Evolutionary conservation across 2,329 filamentous ascomycete genomes (phyloP).

Genomic region (Trichoderma koningii): DNA sequence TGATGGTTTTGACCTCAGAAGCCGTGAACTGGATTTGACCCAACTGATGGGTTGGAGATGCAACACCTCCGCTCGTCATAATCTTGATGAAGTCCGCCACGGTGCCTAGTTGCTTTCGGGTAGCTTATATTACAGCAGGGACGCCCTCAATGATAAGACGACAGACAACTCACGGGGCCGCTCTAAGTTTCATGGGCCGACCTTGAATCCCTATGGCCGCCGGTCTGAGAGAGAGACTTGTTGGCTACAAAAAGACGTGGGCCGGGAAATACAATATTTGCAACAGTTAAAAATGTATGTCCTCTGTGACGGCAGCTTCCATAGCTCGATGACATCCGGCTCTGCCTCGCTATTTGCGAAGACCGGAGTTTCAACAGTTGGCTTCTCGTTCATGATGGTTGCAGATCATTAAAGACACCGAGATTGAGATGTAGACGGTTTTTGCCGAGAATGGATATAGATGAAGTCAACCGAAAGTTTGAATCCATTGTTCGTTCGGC

Average conservation of each 20-base stretch:
- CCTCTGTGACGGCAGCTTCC: constrained; percentile 39
- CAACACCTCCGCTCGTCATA: constrained; percentile 60
- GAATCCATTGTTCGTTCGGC: background rate
- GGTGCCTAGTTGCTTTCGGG: constrained; percentile 56
- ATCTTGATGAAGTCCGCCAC: constrained; percentile 66
- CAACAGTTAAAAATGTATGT: constrained; percentile 48
- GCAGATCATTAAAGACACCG: no score
- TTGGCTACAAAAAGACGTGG: constrained; percentile 59
- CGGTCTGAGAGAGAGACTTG: constrained; percentile 58
- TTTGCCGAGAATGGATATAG: background rate
- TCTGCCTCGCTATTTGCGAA: background rate
- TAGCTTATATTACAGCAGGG: constrained; percentile 53
- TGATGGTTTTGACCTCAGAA: constrained; percentile 58
- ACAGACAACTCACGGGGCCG: constrained; percentile 18
- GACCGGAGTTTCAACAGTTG: background rate
- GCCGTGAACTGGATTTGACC: constrained; percentile 58
- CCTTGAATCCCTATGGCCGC: constrained; percentile 58
- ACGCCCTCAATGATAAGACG: constrained; percentile 48
- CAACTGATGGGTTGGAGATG: constrained; percentile 56
- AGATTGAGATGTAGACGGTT: background rate
- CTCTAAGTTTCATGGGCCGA: constrained; percentile 43
- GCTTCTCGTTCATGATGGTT: background rate
- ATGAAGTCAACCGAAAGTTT: background rate
- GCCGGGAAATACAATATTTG: constrained; percentile 56
- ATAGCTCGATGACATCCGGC: constrained; percentile 39